Conservation (phyloP, 768 basidiomycete genomes). For the Antrodiella citrinella region DNA sequence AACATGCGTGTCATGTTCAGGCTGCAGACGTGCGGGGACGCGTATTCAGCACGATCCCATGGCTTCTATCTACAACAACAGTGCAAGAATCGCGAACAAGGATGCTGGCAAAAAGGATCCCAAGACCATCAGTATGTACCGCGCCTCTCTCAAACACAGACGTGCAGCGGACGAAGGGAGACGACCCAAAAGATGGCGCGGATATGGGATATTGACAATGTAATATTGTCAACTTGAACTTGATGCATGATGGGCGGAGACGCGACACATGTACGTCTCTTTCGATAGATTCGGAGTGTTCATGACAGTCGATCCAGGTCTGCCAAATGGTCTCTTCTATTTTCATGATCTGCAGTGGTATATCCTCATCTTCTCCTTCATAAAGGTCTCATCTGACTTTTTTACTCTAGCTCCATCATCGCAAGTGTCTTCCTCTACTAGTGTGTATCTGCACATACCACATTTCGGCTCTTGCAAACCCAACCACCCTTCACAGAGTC, state of each 20-base stretch:
- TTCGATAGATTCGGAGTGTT: background rate
- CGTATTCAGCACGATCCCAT: slow-evolving; percentile 74
- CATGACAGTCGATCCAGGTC: background rate
- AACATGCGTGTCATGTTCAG: too few species aligned
- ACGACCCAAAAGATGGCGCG: slow-evolving; percentile 65
- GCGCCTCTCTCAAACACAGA: background rate
- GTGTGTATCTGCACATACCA: slow-evolving; percentile 25
- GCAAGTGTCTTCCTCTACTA: slow-evolving; percentile 71
- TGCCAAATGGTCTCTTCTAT: slow-evolving; percentile 9
- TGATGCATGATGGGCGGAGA: slow-evolving; percentile 86
- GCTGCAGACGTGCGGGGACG: slow-evolving; percentile 67
- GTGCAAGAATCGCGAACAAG: slow-evolving; percentile 61
- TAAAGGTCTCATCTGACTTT: background rate
- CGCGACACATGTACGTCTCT: slow-evolving; percentile 27
- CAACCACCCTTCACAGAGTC: slow-evolving; percentile 30
- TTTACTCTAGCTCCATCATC: slow-evolving; percentile 66
- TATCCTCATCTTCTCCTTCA: background rate
- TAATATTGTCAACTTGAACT: slow-evolving; percentile 85
- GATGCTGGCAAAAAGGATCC: slow-evolving; percentile 30
- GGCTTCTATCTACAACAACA: slow-evolving; percentile 85
- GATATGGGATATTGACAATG: too few species aligned
- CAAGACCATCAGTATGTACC: slow-evolving; percentile 1
- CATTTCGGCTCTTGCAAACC: background rate
- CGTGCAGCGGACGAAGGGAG: slow-evolving; percentile 19
- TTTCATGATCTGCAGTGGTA: background rate